Evolutionary conservation across 108 stramenopile genomes (phyloP).

Genomic region (Fistulifera pelliculosa): DNA sequence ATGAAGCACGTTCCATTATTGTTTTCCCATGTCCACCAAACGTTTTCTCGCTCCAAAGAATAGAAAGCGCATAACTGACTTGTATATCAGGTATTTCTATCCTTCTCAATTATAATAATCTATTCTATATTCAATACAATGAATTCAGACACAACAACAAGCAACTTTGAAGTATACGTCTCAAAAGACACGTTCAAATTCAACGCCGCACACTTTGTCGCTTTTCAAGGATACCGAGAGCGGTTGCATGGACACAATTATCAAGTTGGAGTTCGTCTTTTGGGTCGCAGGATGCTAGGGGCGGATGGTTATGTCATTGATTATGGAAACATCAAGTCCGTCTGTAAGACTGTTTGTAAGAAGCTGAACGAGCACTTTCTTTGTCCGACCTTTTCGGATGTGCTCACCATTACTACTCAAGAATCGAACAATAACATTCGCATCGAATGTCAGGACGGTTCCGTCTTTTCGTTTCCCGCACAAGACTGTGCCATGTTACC

Average conservation of each 20-base stretch:
- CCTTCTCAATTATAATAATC: too few relatives aligned
- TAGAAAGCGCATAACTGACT: too few relatives aligned
- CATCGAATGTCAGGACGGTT: slow-evolving; percentile 80
- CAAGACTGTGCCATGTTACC: slow-evolving; percentile 87
- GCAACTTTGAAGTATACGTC: slow-evolving; percentile 63
- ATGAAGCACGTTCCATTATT: too few relatives aligned
- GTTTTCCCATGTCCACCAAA: too few relatives aligned
- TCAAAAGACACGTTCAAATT: slow-evolving; percentile 93
- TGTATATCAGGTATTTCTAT: too few relatives aligned
- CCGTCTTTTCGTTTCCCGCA: slow-evolving; percentile 67
- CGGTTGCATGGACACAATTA: slow-evolving; percentile 95
- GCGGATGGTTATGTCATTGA: slow-evolving; percentile 90
- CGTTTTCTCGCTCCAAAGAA: too few relatives aligned
- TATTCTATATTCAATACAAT: too few relatives aligned
- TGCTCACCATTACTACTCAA: slow-evolving; percentile 71
- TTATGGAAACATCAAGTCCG: slow-evolving; percentile 88
- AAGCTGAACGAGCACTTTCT: slow-evolving; percentile 89
- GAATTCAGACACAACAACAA: neutral
- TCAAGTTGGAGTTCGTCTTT: slow-evolving; percentile 59
- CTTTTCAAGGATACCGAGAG: slow-evolving; percentile 88
- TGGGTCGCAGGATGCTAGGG: slow-evolving; percentile 51
- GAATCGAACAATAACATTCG: slow-evolving; percentile 37
- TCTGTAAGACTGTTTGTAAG: slow-evolving; percentile 74
- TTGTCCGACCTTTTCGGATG: slow-evolving; percentile 80
- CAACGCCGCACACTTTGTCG: slow-evolving; percentile 95